Base-by-base conservation (phyloP, 2,329 filamentous ascomycete species). In the Alternaria consortialis region DNA sequence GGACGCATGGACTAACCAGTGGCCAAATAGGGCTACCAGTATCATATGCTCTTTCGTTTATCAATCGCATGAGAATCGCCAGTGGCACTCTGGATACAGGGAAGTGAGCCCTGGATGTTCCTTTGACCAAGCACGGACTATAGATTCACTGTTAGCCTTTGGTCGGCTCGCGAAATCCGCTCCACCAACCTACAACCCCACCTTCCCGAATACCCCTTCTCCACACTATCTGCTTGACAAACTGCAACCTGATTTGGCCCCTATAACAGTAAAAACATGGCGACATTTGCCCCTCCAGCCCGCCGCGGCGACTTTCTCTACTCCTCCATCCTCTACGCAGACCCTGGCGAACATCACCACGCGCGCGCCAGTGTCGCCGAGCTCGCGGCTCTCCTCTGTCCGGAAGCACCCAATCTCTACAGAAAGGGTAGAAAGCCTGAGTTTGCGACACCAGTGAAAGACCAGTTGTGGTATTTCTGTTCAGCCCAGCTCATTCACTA, bases 401-500 rank as follows among this genome's bases (percentile, higher is more conserved):
- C 75, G 2, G 68, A 74, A 44, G 58, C 57, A 9, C 42, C 51
- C 17, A 50, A 69, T 6, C 36, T 67, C 15, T 62, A 64, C 23
- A 54, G 56, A 25, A 72, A 67, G 20, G 47, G 46, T 8, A 56
- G 50, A 17, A 64, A 62, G 13, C 40, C 63, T 9, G 51, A 47
- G 3, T 11, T 36, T 4, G 39, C 48, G n/a, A 34, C 56, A n/a
- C 53, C 36, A 11, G 50, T 60, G 0, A 80, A 83, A 44, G 85
- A 88, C 66, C 82, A 82, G 43, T 83, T 86, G 0, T 86, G 81
- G 1, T 86, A 89, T 64, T 90, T 84, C 84, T 90, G 87, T 59
- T 83, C 87, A 63, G 86, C 87, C 0, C 87, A 90, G 63, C 80
- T 89, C 11, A 75, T 87, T 4, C 88, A 90, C 74, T 90, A 89